Evolutionary conservation across 805 yeast species (phyloP).

Genomic region (Starmera dryadoides): DNA sequence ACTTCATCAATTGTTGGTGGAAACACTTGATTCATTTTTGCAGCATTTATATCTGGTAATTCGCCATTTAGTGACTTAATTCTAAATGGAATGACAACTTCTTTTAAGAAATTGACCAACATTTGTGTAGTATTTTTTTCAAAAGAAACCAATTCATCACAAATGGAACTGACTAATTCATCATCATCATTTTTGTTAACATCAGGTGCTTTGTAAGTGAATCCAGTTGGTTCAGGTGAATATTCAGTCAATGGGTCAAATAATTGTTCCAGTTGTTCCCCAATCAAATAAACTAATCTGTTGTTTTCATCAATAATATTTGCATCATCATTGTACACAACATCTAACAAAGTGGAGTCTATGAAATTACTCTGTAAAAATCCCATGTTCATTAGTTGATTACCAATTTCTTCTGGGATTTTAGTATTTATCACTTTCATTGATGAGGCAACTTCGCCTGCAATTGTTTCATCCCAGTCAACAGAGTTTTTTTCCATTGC

Average conservation of each 20-base stretch:
- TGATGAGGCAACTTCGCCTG: conserved; percentile 69
- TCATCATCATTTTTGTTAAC: conserved; percentile 19
- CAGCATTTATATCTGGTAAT: conserved; percentile 46
- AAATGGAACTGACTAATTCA: conserved; percentile 41
- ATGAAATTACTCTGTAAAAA: conserved; percentile 41
- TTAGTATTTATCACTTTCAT: conserved; percentile 48
- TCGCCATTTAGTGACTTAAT: conserved; percentile 54
- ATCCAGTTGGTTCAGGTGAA: conserved; percentile 82
- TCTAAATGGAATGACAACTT: conserved; percentile 72
- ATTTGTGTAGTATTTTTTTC: conserved; percentile 72
- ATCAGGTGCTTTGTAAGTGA: conserved; percentile 57
- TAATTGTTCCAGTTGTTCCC: conserved; percentile 79
- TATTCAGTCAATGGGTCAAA: conserved; percentile 89
- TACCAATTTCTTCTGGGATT: conserved; percentile 53
- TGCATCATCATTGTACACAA: conserved; percentile 55
- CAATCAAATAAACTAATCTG: conserved; percentile 65
- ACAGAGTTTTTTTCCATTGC: neutral
- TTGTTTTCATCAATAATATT: conserved; percentile 60
- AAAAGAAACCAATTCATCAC: conserved; percentile 58
- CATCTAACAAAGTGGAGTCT: conserved; percentile 58
- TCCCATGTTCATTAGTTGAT: conserved; percentile 48
- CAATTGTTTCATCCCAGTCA: conserved; percentile 75
- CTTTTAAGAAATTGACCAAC: conserved; percentile 69
- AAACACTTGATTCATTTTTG: conserved; percentile 67
- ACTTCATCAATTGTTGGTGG: conserved; percentile 97